Conservation (phyloP, 2,329 filamentous ascomycete genomes). For the Nectriaceae sp. region DNA sequence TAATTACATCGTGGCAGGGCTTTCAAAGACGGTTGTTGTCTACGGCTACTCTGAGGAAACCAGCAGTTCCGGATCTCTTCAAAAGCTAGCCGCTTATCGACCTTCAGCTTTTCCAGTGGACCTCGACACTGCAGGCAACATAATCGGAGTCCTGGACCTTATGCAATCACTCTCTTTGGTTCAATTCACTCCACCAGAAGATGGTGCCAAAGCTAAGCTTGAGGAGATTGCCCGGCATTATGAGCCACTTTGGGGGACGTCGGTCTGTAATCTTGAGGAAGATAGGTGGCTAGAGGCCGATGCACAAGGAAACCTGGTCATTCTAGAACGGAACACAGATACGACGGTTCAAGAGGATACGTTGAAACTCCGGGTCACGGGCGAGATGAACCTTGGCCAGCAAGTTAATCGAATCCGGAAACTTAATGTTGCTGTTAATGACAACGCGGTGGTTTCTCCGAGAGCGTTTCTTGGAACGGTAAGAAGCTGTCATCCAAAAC, state of each 20-base stretch:
- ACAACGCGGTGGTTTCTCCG: constrained; percentile 71
- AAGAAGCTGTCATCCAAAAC: constrained; percentile 41
- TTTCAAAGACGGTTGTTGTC: constrained; percentile 82
- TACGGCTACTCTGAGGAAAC: constrained; percentile 59
- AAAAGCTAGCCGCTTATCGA: constrained; percentile 74
- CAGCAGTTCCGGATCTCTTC: constrained; percentile 57
- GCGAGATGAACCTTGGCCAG: constrained; percentile 85
- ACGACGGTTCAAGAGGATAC: constrained; percentile 76
- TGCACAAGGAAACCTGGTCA: constrained; percentile 81
- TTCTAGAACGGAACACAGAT: constrained; percentile 72
- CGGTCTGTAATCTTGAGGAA: constrained; percentile 70
- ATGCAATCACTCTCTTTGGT: constrained; percentile 90
- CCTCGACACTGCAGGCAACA: constrained; percentile 70
- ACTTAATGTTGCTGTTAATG: constrained; percentile 66
- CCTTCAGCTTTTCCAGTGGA: constrained; percentile 84
- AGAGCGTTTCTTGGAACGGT: constrained; percentile 89
- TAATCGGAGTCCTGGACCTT: constrained; percentile 84
- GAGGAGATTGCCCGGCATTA: constrained; percentile 78
- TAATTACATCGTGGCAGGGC: constrained; percentile 77
- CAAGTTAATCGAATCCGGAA: constrained; percentile 87
- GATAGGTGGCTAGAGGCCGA: constrained; percentile 83
- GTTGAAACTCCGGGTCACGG: constrained; percentile 69
- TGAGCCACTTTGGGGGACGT: constrained; percentile 80
- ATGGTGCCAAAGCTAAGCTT: constrained; percentile 63
- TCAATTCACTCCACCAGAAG: constrained; percentile 62